phyloP scores from a whole-genome alignment of 2,329 filamentous ascomycete genomes.

The Microsporum canis region DNA sequence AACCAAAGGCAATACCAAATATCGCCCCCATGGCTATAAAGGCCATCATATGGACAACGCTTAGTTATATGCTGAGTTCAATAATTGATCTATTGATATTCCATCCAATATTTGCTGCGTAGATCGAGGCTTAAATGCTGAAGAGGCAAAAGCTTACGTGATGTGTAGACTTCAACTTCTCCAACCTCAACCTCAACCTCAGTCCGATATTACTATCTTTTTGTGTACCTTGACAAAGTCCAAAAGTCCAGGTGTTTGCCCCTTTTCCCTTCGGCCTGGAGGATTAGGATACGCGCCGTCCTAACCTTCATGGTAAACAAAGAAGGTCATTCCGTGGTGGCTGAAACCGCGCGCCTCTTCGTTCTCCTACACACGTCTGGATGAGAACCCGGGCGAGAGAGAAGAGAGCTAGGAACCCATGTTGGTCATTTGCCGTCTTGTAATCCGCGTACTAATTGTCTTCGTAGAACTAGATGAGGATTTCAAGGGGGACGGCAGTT shows the following conservation, averaged over 20 bases:
- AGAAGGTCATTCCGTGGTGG: neutral
- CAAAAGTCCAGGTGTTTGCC: neutral
- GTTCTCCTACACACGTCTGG: neutral
- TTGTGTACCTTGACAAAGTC: neutral
- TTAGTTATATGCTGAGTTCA: neutral
- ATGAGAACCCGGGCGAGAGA: neutral
- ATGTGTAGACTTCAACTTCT: neutral
- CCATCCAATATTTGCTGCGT: neutral
- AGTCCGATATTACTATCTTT: neutral
- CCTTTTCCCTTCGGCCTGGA: neutral
- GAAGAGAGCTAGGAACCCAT: neutral
- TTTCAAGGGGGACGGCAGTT: neutral
- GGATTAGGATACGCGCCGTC: neutral
- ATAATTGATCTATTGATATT: neutral
- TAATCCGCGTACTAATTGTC: neutral
- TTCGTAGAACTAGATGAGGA: neutral
- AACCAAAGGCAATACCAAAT: neutral
- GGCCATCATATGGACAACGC: neutral
- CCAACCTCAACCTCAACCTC: neutral
- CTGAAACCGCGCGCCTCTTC: neutral
- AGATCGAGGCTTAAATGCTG: neutral
- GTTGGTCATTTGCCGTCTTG: neutral
- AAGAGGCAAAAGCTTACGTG: neutral
- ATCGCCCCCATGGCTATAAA: neutral
- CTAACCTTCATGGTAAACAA: neutral